Conservation (phyloP, 2,329 filamentous ascomycete genomes). For the Cryphonectria japonica region DNA sequence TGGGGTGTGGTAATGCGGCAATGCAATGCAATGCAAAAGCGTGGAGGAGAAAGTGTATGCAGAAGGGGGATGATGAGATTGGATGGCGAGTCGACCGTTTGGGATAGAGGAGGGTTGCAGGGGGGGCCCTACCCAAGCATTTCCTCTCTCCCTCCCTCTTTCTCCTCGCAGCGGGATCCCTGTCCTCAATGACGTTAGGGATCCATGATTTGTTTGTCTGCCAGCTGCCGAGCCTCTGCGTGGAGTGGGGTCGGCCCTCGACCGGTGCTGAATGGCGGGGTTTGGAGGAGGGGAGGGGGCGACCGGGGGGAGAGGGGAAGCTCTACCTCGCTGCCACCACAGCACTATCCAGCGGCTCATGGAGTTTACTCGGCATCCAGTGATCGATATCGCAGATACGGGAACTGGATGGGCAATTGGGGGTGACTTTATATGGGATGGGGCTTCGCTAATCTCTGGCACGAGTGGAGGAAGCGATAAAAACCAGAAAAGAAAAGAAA, state of each 20-base stretch:
- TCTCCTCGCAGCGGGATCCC: constrained; percentile 6
- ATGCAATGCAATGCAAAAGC: constrained; percentile 4
- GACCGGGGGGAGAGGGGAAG: neutral
- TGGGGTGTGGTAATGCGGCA: neutral
- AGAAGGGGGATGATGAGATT: neutral
- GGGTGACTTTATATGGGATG: neutral
- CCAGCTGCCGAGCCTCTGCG: constrained; percentile 6
- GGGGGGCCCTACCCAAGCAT: neutral
- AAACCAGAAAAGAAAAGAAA: neutral
- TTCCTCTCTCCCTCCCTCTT: neutral
- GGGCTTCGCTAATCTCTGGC: neutral
- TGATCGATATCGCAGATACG: neutral
- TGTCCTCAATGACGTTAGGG: constrained; percentile 17
- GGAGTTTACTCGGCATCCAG: constrained; percentile 31
- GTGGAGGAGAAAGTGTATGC: neutral
- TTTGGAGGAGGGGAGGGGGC: constrained; percentile 5
- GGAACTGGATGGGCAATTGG: neutral
- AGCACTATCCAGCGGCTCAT: neutral
- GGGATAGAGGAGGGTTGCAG: neutral
- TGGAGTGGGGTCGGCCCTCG: constrained; percentile 6
- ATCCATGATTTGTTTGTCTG: neutral
- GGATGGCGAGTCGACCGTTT: neutral
- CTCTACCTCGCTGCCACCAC: neutral
- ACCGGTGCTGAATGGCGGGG: constrained; percentile 3
- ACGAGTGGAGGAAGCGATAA: neutral